Percentiles rank a stretch among this genome's conserved stretches.
Evolutionary conservation across 768 basidiomycete genomes (phyloP).

Genomic region (Sistotremastrum niveocremeum): DNA sequence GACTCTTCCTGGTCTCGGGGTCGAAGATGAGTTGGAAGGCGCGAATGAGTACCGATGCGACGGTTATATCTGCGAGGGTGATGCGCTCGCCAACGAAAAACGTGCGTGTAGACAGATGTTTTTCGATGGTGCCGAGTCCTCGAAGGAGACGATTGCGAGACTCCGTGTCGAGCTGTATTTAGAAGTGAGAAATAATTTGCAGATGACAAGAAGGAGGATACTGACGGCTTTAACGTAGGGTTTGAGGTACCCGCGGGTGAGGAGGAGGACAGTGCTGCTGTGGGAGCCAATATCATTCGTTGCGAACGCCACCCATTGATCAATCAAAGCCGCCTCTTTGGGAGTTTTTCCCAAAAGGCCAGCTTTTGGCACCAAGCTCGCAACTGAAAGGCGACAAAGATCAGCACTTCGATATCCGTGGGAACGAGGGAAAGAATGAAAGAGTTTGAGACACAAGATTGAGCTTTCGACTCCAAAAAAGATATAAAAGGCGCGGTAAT

Average conservation of each 20-base stretch:
- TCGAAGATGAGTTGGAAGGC: conserved; percentile 40
- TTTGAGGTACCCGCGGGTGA: conserved; percentile 32
- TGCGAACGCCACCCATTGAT: conserved; percentile 73
- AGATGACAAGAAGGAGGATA: conserved; percentile 3
- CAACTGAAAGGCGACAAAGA: conserved; percentile 37
- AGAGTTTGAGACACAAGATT: too few relatives aligned
- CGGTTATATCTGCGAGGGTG: conserved; percentile 76
- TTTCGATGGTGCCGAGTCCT: conserved; percentile 55
- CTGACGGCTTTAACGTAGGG: conserved; percentile 79
- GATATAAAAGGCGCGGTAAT: too few relatives aligned
- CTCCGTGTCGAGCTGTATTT: conserved; percentile 41
- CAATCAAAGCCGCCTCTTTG: conserved; percentile 61
- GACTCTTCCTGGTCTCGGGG: conserved; percentile 44
- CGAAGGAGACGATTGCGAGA: conserved; percentile 40
- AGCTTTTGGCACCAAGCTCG: conserved; percentile 59
- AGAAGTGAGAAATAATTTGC: background rate
- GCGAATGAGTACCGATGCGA: conserved; percentile 46
- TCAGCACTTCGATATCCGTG: conserved; percentile 3
- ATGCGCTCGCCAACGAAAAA: conserved; percentile 92
- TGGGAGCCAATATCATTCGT: conserved; percentile 46
- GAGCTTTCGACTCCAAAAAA: too few relatives aligned
- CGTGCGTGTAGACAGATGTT: conserved; percentile 62
- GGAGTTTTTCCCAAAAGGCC: conserved; percentile 54
- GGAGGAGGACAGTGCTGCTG: conserved; percentile 23
- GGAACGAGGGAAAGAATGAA: too few relatives aligned